phyloP scores from a whole-genome alignment of 2,329 filamentous ascomycete genomes.

The Claviceps arundinis region DNA sequence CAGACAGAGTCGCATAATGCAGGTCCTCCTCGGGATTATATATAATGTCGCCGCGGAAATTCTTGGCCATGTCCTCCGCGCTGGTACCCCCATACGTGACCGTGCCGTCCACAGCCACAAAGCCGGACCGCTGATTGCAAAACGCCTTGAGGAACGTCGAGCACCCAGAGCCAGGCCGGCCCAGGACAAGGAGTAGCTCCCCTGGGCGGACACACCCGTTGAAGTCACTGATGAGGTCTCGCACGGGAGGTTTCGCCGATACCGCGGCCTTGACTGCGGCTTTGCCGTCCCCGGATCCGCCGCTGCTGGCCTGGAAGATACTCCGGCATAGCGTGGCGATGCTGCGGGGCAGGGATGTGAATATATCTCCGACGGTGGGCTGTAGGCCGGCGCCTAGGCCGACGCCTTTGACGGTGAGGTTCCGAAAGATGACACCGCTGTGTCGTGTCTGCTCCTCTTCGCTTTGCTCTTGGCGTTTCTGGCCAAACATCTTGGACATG shows the following conservation, averaged over 20 bases:
- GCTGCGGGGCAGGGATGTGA: conserved; percentile 34
- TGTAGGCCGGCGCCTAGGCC: conserved; percentile 48
- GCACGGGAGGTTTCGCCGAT: conserved; percentile 40
- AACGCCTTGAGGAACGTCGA: conserved; percentile 60
- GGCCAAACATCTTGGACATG: conserved; percentile 60
- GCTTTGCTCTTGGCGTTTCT: conserved; percentile 47
- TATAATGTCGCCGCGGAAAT: conserved; percentile 49
- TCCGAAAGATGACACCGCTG: conserved; percentile 55
- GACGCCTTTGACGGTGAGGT: conserved; percentile 56
- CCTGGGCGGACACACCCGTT: conserved; percentile 58
- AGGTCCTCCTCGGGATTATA: conserved; percentile 57
- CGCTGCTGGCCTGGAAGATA: background rate
- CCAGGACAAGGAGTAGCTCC: conserved; percentile 55
- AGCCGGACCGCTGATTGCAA: conserved; percentile 54
- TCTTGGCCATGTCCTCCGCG: conserved; percentile 31
- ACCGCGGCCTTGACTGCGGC: conserved; percentile 33
- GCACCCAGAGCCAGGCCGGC: conserved; percentile 54
- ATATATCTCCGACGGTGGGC: conserved; percentile 49
- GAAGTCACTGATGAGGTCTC: conserved; percentile 51
- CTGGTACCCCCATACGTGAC: conserved; percentile 46
- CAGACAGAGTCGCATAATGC: conserved; percentile 56
- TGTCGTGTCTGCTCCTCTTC: conserved; percentile 59
- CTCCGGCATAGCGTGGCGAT: conserved; percentile 36
- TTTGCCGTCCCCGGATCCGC: too few relatives aligned
- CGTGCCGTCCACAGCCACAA: conserved; percentile 49